Evolutionary conservation across 2,329 filamentous ascomycete genomes (phyloP).

Genomic region (Ascochyta pisi): DNA sequence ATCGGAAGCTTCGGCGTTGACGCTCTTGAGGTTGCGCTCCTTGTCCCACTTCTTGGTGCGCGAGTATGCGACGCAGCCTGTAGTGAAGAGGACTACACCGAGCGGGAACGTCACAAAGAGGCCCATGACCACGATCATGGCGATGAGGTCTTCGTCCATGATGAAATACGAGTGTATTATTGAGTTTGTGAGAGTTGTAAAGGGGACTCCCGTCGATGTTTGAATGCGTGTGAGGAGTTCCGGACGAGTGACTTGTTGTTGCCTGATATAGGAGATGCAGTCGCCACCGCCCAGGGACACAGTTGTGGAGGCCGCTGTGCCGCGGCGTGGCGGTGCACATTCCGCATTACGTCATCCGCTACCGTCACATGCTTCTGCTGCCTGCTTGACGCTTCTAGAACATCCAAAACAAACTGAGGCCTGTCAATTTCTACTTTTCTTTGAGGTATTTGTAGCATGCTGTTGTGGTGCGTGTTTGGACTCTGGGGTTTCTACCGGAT

Average conservation of each 20-base stretch:
- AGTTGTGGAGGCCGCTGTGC: conserved; percentile 6
- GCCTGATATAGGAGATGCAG: conserved; percentile 19
- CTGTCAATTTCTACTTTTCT: not conserved
- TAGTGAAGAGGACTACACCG: conserved; percentile 30
- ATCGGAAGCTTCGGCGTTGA: conserved; percentile 30
- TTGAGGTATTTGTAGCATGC: not conserved
- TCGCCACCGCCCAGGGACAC: conserved; percentile 19
- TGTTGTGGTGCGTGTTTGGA: not conserved
- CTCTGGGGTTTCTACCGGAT: not conserved
- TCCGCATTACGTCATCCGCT: conserved; percentile 14
- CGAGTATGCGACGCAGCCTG: conserved; percentile 34
- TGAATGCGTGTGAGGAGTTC: not conserved
- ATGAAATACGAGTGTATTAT: not conserved
- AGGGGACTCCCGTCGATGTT: not conserved
- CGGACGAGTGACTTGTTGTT: conserved; percentile 4
- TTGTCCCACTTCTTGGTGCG: conserved; percentile 45
- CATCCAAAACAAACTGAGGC: not conserved
- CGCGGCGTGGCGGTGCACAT: conserved; percentile 14
- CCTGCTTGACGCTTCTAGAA: conserved; percentile 1
- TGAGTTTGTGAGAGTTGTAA: not conserved
- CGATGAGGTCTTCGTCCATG: conserved; percentile 42
- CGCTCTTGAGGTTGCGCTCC: conserved; percentile 31
- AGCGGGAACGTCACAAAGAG: conserved; percentile 36
- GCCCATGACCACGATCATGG: conserved; percentile 32
- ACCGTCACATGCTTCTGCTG: conserved; percentile 4